These are phyloP conservation scores for Cercophora newfieldiana DNA, from an alignment of 495 filamentous ascomycete genomes.

Conservation along the genomic window DNA sequence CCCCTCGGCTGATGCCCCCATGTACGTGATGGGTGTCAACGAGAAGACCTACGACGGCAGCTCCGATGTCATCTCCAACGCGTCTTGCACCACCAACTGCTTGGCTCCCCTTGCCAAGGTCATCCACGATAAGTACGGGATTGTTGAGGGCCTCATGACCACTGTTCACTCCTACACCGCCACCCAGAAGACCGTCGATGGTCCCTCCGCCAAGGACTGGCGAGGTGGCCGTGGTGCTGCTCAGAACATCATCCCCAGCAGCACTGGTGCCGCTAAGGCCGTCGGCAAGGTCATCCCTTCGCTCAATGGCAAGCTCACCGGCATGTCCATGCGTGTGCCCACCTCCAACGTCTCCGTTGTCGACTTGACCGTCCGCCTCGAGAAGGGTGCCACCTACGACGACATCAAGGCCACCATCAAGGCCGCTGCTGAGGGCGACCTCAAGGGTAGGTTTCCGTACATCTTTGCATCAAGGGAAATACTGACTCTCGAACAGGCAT, in stretches of 20 bases:
- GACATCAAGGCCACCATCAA: constrained; percentile 92
- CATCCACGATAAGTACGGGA: constrained; percentile 93
- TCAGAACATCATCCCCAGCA: constrained; percentile 99
- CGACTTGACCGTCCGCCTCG: constrained; percentile 89
- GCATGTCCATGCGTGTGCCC: constrained; percentile 98
- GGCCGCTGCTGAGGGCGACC: constrained; percentile 76
- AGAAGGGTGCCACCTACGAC: constrained; percentile 88
- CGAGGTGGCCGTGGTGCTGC: constrained; percentile 97
- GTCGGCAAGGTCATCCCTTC: constrained; percentile 98
- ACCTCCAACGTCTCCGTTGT: constrained; percentile 99
- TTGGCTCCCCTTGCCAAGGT: constrained; percentile 98
- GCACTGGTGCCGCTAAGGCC: constrained; percentile 99
- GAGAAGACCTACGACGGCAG: constrained; percentile 85
- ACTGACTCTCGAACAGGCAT: constrained; percentile 60
- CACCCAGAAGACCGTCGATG: constrained; percentile 99
- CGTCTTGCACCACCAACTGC: constrained; percentile 99
- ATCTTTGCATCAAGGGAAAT: neutral
- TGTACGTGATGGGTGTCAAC: constrained; percentile 99
- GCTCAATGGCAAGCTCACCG: constrained; percentile 98
- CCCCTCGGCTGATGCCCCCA: constrained; percentile 96
- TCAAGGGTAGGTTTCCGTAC: constrained; percentile 74
- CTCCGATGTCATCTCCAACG: constrained; percentile 94
- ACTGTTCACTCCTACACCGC: constrained; percentile 99
- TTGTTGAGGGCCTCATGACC: constrained; percentile 99
- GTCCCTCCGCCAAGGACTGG: constrained; percentile 98